A percentile compares a stretch with the other conserved stretches of the same genome.
Conservation (phyloP, 2,329 filamentous ascomycete genomes). For the Microthyrium microscopicum region DNA sequence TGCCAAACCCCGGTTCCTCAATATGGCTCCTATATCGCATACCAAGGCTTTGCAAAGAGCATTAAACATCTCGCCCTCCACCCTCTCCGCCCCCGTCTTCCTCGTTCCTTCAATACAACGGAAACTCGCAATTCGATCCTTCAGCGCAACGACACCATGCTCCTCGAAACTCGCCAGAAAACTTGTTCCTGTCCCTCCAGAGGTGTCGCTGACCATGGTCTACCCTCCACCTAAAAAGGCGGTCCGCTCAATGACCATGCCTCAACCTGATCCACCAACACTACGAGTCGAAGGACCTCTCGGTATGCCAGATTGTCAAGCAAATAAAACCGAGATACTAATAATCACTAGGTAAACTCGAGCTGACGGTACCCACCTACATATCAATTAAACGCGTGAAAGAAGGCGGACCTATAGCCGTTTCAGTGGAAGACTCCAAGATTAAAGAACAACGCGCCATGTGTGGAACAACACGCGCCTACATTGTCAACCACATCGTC, state of each 20-base stretch:
- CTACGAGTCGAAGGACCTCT: conserved; percentile 69
- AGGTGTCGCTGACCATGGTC: conserved; percentile 53
- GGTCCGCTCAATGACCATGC: too few species aligned
- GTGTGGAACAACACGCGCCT: conserved; percentile 91
- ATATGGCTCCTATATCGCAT: too few species aligned
- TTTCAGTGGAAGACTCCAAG: conserved; percentile 53
- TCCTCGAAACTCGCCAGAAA: conserved; percentile 75
- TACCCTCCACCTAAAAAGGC: conserved; percentile 45
- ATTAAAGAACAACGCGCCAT: conserved; percentile 71
- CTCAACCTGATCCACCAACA: too few species aligned
- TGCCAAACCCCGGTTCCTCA: too few species aligned
- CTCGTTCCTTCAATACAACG: too few species aligned
- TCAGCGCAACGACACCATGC: conserved; percentile 15
- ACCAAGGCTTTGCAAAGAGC: too few species aligned
- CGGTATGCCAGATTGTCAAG: too few species aligned
- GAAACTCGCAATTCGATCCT: too few species aligned
- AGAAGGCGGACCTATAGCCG: conserved; percentile 42
- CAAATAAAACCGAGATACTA: too few species aligned
- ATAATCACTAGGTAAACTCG: conserved; percentile 49
- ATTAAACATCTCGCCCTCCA: too few species aligned
- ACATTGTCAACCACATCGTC: conserved; percentile 77
- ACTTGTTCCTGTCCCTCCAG: conserved; percentile 23
- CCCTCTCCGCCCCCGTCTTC: too few species aligned
- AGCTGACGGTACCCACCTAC: conserved; percentile 64
- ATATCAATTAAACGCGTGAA: conserved; percentile 54